Conservation (phyloP, 306 rosid genomes). For the Quercus gilva region DNA sequence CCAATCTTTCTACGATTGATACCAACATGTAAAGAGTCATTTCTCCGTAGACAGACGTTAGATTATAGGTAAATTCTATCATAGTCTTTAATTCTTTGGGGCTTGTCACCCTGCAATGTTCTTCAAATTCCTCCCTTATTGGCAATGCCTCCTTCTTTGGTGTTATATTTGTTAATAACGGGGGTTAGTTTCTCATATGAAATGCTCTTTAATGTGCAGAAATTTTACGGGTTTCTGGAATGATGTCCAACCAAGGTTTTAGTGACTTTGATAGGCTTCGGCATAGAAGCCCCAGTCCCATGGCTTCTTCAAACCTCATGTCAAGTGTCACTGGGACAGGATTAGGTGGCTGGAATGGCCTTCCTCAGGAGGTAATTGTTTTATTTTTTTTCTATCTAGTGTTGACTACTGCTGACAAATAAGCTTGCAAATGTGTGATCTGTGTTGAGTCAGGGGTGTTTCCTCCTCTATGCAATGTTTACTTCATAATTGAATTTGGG, state of each 20-base stretch:
- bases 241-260: conserved; percentile 97
- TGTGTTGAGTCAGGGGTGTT: background rate
- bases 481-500: background rate
- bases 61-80: background rate
- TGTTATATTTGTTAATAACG: conserved; percentile 5
- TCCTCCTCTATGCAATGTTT: background rate
- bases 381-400: background rate
- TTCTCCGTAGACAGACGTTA: conserved; percentile 1
- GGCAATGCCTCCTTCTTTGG: background rate
- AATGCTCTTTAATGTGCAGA: conserved; percentile 57
- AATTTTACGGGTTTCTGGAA: conserved; percentile 89
- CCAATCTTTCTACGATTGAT: background rate
- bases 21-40: background rate
- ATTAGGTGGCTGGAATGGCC: conserved; percentile 83
- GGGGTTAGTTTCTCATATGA: conserved; percentile 27
- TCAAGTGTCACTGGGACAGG: conserved; percentile 82
- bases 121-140: background rate
- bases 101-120: background rate
- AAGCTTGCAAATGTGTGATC: background rate
- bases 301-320: conserved; percentile 89
- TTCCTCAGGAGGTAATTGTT: conserved; percentile 77
- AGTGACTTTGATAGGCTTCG: conserved; percentile 94
- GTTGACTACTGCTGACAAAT: background rate
- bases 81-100: background rate
- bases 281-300: conserved; percentile 99